A percentile compares a stretch with the other conserved stretches of the same genome.
phyloP scores from a whole-genome alignment of 192 early-diverging fungal genomes.

The Dispira simplex region DNA sequence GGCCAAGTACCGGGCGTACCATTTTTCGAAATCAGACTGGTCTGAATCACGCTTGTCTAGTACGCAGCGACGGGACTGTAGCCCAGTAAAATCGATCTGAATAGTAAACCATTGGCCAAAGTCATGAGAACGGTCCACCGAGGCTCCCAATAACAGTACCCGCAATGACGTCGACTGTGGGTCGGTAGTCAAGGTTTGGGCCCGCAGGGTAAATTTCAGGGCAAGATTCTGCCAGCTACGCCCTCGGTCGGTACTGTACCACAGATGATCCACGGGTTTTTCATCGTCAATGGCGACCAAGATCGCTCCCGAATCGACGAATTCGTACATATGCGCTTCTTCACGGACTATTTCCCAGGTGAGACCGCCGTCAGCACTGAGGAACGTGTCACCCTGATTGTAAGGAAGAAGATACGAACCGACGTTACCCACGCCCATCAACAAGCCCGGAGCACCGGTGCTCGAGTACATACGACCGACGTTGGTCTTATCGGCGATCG shows the following conservation, averaged over 20 bases:
- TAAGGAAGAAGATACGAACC: constrained; percentile 52
- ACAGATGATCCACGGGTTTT: constrained; percentile 31
- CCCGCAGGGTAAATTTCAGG: constrained; percentile 32
- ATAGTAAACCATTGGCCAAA: constrained; percentile 26
- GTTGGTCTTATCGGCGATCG: constrained; percentile 50
- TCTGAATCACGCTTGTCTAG: constrained; percentile 36
- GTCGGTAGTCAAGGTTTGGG: constrained; percentile 59
- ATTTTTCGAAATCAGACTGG: constrained; percentile 55
- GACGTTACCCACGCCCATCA: constrained; percentile 87
- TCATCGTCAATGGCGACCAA: constrained; percentile 57
- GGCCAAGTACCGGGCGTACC: constrained; percentile 33
- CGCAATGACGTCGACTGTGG: constrained; percentile 58
- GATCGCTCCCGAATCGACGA: constrained; percentile 66
- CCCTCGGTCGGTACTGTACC: constrained; percentile 69
- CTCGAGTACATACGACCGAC: constrained; percentile 60
- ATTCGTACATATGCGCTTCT: constrained; percentile 72
- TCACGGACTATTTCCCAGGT: constrained; percentile 48
- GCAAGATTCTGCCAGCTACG: constrained; percentile 40
- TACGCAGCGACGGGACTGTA: constrained; percentile 48
- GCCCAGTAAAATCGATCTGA: constrained; percentile 51
- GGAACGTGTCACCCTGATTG: constrained; percentile 66
- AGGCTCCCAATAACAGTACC: constrained; percentile 43
- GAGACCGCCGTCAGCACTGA: constrained; percentile 71
- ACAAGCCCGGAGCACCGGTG: constrained; percentile 54
- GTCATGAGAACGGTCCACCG: constrained; percentile 15